These are phyloP conservation scores for Athelia psychrophila DNA, from an alignment of 1,284 basidiomycete species.

Conservation along the genomic window DNA sequence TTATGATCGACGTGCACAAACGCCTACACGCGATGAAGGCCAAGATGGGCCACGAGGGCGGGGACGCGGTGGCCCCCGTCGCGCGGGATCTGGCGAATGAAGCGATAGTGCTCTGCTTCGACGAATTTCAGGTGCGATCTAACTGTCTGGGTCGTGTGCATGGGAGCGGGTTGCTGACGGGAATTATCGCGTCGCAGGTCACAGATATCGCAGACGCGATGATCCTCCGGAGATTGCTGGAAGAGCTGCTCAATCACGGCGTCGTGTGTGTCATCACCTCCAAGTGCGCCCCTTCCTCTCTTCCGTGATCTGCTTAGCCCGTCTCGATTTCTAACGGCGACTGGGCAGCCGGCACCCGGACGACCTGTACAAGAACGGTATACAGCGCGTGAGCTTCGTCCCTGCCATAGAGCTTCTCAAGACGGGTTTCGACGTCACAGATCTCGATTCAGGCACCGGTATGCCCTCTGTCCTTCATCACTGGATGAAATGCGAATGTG, in stretches of 20 bases:
- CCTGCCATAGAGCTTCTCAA: constrained; percentile 96
- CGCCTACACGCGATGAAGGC: constrained; percentile 81
- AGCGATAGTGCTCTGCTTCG: constrained; percentile 90
- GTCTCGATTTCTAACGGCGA: constrained; percentile 3
- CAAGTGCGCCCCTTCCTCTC: constrained; percentile 71
- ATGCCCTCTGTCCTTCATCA: constrained; percentile 5
- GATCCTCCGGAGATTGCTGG: constrained; percentile 90
- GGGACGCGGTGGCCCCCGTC: constrained; percentile 87
- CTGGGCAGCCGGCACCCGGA: constrained; percentile 86
- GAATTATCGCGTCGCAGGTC: constrained; percentile 46
- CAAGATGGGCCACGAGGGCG: constrained; percentile 63
- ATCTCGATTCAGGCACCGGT: constrained; percentile 95
- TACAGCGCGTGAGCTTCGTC: constrained; percentile 94
- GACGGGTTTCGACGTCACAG: constrained; percentile 80
- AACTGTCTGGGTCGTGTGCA: not conserved
- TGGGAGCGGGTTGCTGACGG: not conserved
- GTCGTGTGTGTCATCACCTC: constrained; percentile 96
- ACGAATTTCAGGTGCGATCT: constrained; percentile 89
- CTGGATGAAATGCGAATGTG: too few species aligned
- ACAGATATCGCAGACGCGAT: constrained; percentile 99
- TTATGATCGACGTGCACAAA: constrained; percentile 99
- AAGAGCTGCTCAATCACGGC: constrained; percentile 82
- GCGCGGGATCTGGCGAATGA: constrained; percentile 87
- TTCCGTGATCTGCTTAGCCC: constrained; percentile 7
- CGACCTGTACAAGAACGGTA: constrained; percentile 98